Percentiles rank a stretch among this genome's conserved stretches.
phyloP scores from a whole-genome alignment of 73 alveolate species.

The Paraurostyla sp. region DNA sequence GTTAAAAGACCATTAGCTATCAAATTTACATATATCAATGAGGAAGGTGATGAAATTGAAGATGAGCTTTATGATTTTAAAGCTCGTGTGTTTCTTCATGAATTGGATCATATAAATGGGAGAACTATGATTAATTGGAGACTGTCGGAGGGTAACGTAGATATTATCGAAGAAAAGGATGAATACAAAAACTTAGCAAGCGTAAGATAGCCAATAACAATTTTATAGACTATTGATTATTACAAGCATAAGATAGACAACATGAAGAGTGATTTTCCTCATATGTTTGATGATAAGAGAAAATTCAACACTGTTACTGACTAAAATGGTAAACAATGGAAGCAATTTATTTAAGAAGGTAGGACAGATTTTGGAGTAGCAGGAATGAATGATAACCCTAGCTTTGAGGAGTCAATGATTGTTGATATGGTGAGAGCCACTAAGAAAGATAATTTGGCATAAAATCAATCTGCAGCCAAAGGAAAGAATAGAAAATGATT shows the following conservation, averaged over 20 bases:
- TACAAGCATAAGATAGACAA: slow-evolving; percentile 39
- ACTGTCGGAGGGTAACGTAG: slow-evolving; percentile 41
- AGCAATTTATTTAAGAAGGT: neutral
- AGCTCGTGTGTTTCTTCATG: slow-evolving; percentile 67
- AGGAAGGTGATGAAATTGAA: slow-evolving; percentile 60
- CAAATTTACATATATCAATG: slow-evolving; percentile 29
- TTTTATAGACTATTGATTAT: slow-evolving; percentile 39
- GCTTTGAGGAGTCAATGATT: slow-evolving; percentile 60
- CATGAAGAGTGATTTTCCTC: slow-evolving; percentile 38
- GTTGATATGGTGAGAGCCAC: slow-evolving; percentile 29
- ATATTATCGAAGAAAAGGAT: slow-evolving; percentile 34
- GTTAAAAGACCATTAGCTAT: slow-evolving; percentile 64
- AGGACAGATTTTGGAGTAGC: neutral
- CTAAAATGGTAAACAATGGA: slow-evolving; percentile 28
- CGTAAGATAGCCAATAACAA: neutral
- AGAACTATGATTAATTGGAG: slow-evolving; percentile 62
- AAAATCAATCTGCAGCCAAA: too few relatives aligned
- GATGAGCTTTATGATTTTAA: slow-evolving; percentile 48
- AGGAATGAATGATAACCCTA: neutral
- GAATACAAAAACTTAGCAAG: neutral
- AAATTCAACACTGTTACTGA: neutral
- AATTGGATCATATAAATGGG: slow-evolving; percentile 62
- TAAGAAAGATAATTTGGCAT: neutral
- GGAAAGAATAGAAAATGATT: too few relatives aligned
- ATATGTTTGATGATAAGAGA: slow-evolving; percentile 54